A percentile compares a stretch with the other conserved stretches of the same genome.
Evolutionary conservation across 2,329 filamentous ascomycete genomes (phyloP).

Genomic region (Didymella pomorum): DNA sequence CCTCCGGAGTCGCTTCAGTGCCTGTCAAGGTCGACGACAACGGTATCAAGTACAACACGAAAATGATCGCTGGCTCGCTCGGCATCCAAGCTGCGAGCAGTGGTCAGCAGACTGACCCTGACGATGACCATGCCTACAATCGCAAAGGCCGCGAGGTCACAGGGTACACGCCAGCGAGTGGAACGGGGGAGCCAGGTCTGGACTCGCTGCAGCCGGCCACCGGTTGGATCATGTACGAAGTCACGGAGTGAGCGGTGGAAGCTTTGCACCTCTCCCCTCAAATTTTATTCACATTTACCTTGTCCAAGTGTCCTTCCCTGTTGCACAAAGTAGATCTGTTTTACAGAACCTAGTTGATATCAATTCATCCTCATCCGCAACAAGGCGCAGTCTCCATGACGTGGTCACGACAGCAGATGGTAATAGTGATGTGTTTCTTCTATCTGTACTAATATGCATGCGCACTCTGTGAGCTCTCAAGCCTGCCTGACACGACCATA

Average conservation of each 20-base stretch:
- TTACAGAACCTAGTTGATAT: background rate
- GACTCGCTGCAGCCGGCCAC: slow-evolving; percentile 22
- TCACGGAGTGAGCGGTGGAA: background rate
- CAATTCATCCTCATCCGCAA: background rate
- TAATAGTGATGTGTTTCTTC: slow-evolving; percentile 4
- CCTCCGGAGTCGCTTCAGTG: slow-evolving; percentile 15
- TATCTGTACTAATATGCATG: slow-evolving; percentile 6
- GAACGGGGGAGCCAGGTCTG: slow-evolving; percentile 10
- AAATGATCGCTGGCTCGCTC: slow-evolving; percentile 26
- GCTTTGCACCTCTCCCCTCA: background rate
- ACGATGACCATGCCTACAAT: background rate
- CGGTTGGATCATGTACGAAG: slow-evolving; percentile 29
- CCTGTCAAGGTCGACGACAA: slow-evolving; percentile 26
- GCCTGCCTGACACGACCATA: slow-evolving; percentile 7
- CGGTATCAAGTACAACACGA: slow-evolving; percentile 10
- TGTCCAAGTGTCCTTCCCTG: background rate
- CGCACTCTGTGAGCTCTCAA: slow-evolving; percentile 1
- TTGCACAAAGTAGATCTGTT: background rate
- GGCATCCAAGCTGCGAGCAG: slow-evolving; percentile 20
- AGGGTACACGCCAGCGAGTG: background rate
- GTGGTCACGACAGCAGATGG: background rate
- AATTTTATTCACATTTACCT: background rate
- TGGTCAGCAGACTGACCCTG: background rate
- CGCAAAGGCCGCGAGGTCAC: background rate
- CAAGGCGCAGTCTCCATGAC: background rate